phyloP scores from a whole-genome alignment of 2,329 filamentous ascomycete genomes.

The Fusarium tuaranense region DNA sequence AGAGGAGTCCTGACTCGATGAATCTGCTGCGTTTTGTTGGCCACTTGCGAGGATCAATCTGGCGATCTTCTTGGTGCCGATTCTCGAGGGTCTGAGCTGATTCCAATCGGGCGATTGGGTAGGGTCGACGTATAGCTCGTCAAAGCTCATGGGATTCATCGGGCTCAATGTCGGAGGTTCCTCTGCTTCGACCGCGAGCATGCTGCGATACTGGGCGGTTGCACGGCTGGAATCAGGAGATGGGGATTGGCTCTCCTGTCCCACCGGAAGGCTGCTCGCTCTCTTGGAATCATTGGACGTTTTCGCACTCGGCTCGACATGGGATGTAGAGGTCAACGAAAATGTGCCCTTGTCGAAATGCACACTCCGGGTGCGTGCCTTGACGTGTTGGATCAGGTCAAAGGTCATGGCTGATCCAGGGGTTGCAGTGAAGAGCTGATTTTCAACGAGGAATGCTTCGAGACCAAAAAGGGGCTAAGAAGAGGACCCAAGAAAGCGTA shows the following conservation, averaged over 20 bases:
- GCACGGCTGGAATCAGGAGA: constrained; percentile 15
- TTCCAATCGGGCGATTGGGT: constrained; percentile 32
- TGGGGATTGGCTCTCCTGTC: constrained; percentile 21
- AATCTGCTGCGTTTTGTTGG: constrained; percentile 15
- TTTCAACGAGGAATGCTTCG: constrained; percentile 41
- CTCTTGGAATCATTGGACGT: constrained; percentile 44
- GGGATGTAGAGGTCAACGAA: constrained; percentile 25
- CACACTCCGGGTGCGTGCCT: constrained; percentile 60
- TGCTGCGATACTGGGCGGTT: constrained; percentile 60
- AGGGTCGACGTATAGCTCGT: constrained; percentile 57
- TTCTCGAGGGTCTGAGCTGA: constrained; percentile 2
- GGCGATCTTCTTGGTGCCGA: not conserved
- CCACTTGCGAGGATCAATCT: not conserved
- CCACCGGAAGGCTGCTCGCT: constrained; percentile 48
- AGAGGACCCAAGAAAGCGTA: constrained; percentile 60
- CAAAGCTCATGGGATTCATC: constrained; percentile 58
- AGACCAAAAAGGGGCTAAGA: constrained; percentile 51
- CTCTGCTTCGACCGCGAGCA: constrained; percentile 61
- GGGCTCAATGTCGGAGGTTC: constrained; percentile 59
- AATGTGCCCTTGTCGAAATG: constrained; percentile 56
- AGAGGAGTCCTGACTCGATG: constrained; percentile 52
- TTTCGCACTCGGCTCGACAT: constrained; percentile 24
- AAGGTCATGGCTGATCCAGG: constrained; percentile 53
- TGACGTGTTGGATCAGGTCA: constrained; percentile 58
- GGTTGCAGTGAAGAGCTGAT: constrained; percentile 34